Evolutionary conservation across 495 filamentous ascomycete genomes (phyloP).

Genomic region (Chlorociboria aeruginascens): DNA sequence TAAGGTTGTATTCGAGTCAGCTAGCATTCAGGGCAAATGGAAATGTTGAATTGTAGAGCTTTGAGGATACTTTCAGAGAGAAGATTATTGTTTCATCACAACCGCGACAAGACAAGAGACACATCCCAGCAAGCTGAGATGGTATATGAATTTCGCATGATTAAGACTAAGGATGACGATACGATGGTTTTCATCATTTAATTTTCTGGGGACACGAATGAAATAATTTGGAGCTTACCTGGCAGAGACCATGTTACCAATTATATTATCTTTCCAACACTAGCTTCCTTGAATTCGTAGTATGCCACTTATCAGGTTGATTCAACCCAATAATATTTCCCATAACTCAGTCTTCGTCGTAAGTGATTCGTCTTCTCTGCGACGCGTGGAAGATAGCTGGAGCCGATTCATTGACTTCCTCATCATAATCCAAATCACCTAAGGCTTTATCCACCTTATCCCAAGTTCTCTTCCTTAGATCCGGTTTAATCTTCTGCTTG

Average conservation of each 20-base stretch:
- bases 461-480: constrained; percentile 47
- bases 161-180: constrained; percentile 62
- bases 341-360: constrained; percentile 28
- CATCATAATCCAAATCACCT: constrained; percentile 40
- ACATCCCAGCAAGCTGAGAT: constrained; percentile 11
- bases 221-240: constrained; percentile 3
- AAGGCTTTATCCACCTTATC: constrained; percentile 41
- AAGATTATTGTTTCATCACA: constrained; percentile 47
- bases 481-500: constrained; percentile 30
- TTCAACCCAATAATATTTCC: background rate
- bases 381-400: constrained; percentile 15
- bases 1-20: background rate
- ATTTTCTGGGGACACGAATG: background rate
- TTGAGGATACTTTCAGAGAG: constrained; percentile 39
- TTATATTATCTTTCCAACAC: too few species aligned
- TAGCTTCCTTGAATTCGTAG: background rate
- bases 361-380: constrained; percentile 34
- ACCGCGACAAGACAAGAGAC: constrained; percentile 18
- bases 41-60: background rate
- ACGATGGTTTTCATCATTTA: constrained; percentile 47
- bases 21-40: background rate
- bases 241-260: too few species aligned
- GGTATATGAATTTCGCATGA: constrained; percentile 15
- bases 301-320: background rate
- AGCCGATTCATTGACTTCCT: constrained; percentile 19